Conservation (phyloP, 192 early-diverging fungal species). For the Dissophora ornata region DNA sequence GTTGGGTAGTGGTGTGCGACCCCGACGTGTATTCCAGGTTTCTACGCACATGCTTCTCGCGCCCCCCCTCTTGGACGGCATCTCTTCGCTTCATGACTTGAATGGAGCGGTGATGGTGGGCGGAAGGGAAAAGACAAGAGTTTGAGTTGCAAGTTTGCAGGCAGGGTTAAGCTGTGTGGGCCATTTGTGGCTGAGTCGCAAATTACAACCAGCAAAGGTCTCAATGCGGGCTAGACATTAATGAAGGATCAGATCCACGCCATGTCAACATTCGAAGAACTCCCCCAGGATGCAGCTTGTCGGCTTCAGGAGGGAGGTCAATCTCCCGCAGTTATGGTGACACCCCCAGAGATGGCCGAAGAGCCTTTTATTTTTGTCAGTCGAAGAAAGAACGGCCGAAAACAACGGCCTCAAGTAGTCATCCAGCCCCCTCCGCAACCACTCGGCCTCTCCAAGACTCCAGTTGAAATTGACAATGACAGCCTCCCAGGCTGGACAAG, state of each 20-base stretch:
- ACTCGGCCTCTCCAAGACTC: not conserved
- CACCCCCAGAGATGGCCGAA: not conserved
- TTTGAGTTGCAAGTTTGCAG: no score
- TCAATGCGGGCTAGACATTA: no score
- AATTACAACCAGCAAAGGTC: no score
- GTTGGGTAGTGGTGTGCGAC: constrained; percentile 14
- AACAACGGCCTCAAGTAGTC: not conserved
- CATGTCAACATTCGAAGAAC: not conserved
- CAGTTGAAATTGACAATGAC: not conserved
- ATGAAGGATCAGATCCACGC: no score
- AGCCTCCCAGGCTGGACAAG: constrained; percentile 38
- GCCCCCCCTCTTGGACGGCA: constrained; percentile 6
- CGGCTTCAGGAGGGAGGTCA: no score
- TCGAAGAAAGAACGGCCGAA: constrained; percentile 12
- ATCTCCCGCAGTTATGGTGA: no score
- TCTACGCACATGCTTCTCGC: constrained; percentile 8
- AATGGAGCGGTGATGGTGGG: not conserved
- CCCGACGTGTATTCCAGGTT: not conserved
- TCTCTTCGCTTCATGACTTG: constrained; percentile 32
- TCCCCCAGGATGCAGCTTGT: not conserved
- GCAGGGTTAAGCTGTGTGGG: not conserved
- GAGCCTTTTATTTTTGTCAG: constrained; percentile 38
- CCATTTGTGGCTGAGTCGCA: not conserved
- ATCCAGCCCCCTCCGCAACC: not conserved
- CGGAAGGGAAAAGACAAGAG: not conserved